These are phyloP conservation scores for Rhynchospora breviuscula DNA, from an alignment of 176 grass and related monocot species.

Conservation along the genomic window DNA sequence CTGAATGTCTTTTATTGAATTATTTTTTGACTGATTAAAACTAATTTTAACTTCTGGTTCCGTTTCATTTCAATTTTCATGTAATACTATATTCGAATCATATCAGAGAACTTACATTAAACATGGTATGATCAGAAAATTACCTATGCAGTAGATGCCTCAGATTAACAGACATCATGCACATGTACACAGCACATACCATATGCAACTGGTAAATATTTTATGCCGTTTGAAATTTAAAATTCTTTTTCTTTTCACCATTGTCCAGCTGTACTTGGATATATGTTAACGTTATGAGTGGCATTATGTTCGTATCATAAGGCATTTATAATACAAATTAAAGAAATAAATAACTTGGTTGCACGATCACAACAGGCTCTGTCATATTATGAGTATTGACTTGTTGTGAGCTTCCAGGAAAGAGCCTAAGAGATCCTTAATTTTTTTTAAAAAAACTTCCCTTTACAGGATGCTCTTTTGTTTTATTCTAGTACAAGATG, in stretches of 20 bases:
- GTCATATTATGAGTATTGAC: slow-evolving; percentile 11
- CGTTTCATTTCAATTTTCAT: neutral
- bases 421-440: neutral
- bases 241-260: slow-evolving; percentile 7
- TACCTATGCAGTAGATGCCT: slow-evolving; percentile 16
- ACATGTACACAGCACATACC: slow-evolving; percentile 1
- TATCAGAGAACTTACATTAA: neutral
- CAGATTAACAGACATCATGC: slow-evolving; percentile 3
- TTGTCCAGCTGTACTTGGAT: slow-evolving; percentile 5
- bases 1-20: neutral
- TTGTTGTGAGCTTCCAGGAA: slow-evolving; percentile 26
- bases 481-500: slow-evolving; percentile 4
- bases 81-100: neutral
- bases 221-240: neutral
- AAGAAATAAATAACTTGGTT: slow-evolving; percentile 3
- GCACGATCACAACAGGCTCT: neutral
- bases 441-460: neutral
- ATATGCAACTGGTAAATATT: slow-evolving; percentile 14
- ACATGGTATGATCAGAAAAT: neutral
- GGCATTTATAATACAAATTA: neutral
- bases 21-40: neutral
- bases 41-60: neutral
- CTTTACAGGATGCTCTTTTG: neutral
- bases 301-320: neutral
- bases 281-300: neutral